Evolutionary conservation across 2,329 filamentous ascomycete species (phyloP).

Genomic region (Xylariales sp.): DNA sequence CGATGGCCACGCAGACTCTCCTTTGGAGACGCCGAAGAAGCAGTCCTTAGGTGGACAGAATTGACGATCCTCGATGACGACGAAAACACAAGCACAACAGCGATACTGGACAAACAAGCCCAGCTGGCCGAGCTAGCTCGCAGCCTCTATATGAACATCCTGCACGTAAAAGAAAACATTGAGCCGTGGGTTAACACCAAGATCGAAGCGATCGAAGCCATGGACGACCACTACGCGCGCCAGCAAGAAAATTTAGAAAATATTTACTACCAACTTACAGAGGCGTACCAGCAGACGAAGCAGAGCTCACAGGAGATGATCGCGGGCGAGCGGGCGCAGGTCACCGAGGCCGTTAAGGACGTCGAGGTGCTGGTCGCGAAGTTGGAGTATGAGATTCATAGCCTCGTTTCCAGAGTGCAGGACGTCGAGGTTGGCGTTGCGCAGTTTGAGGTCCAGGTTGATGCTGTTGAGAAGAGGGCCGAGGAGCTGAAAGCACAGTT

Average conservation of each 20-base stretch:
- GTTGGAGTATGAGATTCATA: conserved; percentile 86
- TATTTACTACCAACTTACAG: conserved; percentile 65
- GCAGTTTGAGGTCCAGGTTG: conserved; percentile 75
- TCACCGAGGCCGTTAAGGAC: conserved; percentile 70
- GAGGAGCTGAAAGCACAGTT: conserved; percentile 58
- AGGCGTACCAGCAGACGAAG: conserved; percentile 64
- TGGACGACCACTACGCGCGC: conserved; percentile 58
- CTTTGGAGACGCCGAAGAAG: conserved; percentile 71
- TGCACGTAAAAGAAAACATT: conserved; percentile 46
- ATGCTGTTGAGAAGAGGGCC: conserved; percentile 62
- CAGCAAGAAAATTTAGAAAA: conserved; percentile 62
- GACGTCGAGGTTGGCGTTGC: conserved; percentile 81
- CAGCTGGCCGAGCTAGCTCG: conserved; percentile 48
- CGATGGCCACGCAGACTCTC: conserved; percentile 70
- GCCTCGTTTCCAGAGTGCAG: conserved; percentile 72
- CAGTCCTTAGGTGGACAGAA: conserved; percentile 63
- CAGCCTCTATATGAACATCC: conserved; percentile 48
- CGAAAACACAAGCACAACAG: conserved; percentile 23
- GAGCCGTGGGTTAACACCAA: conserved; percentile 58
- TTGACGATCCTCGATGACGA: conserved; percentile 39
- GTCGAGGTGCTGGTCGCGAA: conserved; percentile 78
- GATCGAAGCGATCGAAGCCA: conserved; percentile 48
- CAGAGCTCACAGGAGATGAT: conserved; percentile 65
- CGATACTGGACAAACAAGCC: conserved; percentile 11
- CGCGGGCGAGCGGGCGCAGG: conserved; percentile 59